Conservation (phyloP, 305 asterid genomes). For the Fraxinus sp. region DNA sequence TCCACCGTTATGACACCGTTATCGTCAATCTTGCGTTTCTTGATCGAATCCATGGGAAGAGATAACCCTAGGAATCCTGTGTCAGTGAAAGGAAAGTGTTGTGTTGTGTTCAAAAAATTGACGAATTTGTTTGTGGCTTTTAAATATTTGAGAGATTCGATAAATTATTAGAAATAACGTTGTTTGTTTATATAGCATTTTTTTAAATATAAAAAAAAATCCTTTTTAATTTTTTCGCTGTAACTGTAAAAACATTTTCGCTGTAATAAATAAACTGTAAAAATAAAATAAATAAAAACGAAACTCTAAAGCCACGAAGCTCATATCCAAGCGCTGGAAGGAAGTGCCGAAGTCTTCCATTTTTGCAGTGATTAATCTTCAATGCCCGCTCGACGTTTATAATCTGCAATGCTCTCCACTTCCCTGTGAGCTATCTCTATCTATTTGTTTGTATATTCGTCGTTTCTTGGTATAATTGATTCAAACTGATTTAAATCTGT, state of each 20-base stretch:
- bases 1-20: constrained; percentile 45
- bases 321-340: neutral
- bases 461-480: neutral
- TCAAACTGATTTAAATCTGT: neutral
- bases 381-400: neutral
- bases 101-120: neutral
- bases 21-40: constrained; percentile 69
- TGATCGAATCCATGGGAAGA: constrained; percentile 50
- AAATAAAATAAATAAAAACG: neutral
- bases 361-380: neutral
- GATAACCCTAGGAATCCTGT: constrained; percentile 20
- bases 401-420: constrained; percentile 40
- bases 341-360: neutral
- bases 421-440: constrained; percentile 35
- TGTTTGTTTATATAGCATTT: neutral
- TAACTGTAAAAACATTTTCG: neutral
- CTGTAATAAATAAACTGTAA: neutral
- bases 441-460: neutral
- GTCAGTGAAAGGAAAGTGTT: neutral
- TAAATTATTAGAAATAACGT: neutral
- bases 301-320: neutral
- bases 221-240: neutral
- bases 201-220: neutral
- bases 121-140: neutral
- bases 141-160: neutral